Conservation (phyloP, 1,284 basidiomycete species). For the Psilocybe mexicana region DNA sequence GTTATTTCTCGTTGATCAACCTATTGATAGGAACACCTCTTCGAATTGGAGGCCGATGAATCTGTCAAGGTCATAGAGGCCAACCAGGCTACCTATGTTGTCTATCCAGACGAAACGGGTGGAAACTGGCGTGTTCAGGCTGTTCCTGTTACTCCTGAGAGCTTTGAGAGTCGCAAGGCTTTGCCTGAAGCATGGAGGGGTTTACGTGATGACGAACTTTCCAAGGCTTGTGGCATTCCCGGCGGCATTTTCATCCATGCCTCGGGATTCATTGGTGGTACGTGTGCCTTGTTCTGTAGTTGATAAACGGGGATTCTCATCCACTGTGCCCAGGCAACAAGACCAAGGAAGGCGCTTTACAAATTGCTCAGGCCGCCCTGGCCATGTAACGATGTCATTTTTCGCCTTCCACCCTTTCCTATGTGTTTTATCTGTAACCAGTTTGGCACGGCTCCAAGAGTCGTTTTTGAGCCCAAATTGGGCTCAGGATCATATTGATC, state of each 20-base stretch:
- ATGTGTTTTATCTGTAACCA: not conserved
- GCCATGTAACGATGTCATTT: slow-evolving; percentile 35
- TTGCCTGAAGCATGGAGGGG: slow-evolving; percentile 95
- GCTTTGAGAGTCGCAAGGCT: slow-evolving; percentile 90
- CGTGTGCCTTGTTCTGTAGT: slow-evolving; percentile 27
- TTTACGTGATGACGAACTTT: slow-evolving; percentile 82
- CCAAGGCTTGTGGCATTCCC: slow-evolving; percentile 73
- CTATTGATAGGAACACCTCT: slow-evolving; percentile 80
- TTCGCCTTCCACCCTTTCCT: no score
- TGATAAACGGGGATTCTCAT: slow-evolving; percentile 1
- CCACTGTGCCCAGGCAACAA: slow-evolving; percentile 67
- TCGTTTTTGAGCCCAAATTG: not conserved
- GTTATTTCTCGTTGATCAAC: not conserved
- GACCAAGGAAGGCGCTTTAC: slow-evolving; percentile 85
- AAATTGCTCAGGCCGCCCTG: slow-evolving; percentile 78
- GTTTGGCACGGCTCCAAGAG: not conserved
- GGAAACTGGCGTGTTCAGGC: slow-evolving; percentile 94
- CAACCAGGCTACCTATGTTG: slow-evolving; percentile 75
- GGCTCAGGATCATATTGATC: not conserved
- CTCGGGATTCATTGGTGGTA: slow-evolving; percentile 93
- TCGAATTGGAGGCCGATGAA: slow-evolving; percentile 75
- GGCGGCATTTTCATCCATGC: slow-evolving; percentile 94
- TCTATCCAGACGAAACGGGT: slow-evolving; percentile 85
- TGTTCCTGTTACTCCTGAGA: slow-evolving; percentile 80
- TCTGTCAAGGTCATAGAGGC: slow-evolving; percentile 41